A percentile compares a stretch with the other conserved stretches of the same genome.
These are phyloP conservation scores for Blastobotrys elegans DNA, from an alignment of 1,139 yeast genomes.

Conservation along the genomic window DNA sequence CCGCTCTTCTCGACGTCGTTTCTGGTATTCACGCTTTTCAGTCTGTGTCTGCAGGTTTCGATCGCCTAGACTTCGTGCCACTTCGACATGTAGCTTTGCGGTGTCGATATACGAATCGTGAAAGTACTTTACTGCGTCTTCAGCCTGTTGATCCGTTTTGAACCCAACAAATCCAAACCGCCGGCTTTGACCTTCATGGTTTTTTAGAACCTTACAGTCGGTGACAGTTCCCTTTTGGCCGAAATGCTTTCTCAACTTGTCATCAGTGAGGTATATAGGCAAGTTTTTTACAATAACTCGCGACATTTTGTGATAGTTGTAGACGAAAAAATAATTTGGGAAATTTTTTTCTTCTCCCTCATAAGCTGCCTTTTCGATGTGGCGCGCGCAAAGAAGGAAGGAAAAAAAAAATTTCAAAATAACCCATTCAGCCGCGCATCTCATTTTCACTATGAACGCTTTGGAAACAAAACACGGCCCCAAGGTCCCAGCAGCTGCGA, in stretches of 20 bases:
- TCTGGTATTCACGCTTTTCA: slow-evolving; percentile 45
- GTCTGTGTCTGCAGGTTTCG: slow-evolving; percentile 63
- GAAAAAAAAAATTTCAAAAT: not conserved
- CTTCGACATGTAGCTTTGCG: slow-evolving; percentile 66
- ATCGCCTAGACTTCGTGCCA: slow-evolving; percentile 86
- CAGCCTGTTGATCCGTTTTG: slow-evolving; percentile 67
- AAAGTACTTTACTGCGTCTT: slow-evolving; percentile 69
- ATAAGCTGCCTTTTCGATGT: not conserved
- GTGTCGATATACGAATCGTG: slow-evolving; percentile 80
- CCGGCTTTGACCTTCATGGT: slow-evolving; percentile 80
- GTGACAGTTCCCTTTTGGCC: slow-evolving; percentile 56
- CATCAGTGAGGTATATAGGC: slow-evolving; percentile 77
- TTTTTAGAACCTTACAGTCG: slow-evolving; percentile 80
- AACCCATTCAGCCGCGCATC: not conserved
- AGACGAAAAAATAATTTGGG: no score
- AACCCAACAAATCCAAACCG: slow-evolving; percentile 92
- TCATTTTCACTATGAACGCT: not conserved
- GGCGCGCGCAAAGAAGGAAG: not conserved
- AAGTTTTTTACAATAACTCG: slow-evolving; percentile 93
- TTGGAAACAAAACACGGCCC: slow-evolving; percentile 3
- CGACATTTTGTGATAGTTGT: slow-evolving; percentile 50
- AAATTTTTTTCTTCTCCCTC: no score
- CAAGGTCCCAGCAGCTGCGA: slow-evolving; percentile 8
- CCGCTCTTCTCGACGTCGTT: slow-evolving; percentile 29
- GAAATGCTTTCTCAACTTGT: slow-evolving; percentile 66